A percentile compares a stretch with the other conserved stretches of the same genome.
phyloP scores from a whole-genome alignment of 2,329 filamentous ascomycete genomes.

The Botrytis cinerea region DNA sequence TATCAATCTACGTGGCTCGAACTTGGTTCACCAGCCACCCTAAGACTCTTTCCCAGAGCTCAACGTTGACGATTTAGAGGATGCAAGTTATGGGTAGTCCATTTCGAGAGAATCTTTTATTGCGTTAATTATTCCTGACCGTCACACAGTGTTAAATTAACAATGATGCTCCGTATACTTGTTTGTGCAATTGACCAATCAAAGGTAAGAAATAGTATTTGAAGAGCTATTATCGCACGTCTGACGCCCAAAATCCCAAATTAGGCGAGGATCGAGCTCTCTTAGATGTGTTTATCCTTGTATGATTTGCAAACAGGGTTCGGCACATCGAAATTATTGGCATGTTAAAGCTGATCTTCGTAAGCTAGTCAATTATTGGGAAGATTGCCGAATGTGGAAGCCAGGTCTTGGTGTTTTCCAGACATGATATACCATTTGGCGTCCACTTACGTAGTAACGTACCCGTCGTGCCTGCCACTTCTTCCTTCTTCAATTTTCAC shows the following conservation, averaged over 20 bases:
- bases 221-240: not conserved
- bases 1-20: not conserved
- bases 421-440: not conserved
- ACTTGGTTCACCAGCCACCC: not conserved
- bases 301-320: not conserved
- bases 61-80: not conserved
- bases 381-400: not conserved
- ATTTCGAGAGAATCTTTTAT: not conserved
- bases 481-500: not conserved
- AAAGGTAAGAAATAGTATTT: not conserved
- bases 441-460: not conserved
- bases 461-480: not conserved
- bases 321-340: not conserved
- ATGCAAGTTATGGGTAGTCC: slow-evolving; percentile 5
- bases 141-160: not conserved
- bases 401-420: not conserved
- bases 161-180: not conserved
- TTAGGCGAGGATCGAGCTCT: not conserved
- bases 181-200: not conserved
- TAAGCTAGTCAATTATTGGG: not conserved
- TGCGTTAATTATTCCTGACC: not conserved
- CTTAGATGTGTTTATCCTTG: not conserved
- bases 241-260: not conserved
- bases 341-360: not conserved
- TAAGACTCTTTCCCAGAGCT: not conserved